Percentiles rank a stretch among this genome's conserved stretches.
phyloP scores from a whole-genome alignment of 2,329 filamentous ascomycete species.

The Tolypocladium guangdongense region DNA sequence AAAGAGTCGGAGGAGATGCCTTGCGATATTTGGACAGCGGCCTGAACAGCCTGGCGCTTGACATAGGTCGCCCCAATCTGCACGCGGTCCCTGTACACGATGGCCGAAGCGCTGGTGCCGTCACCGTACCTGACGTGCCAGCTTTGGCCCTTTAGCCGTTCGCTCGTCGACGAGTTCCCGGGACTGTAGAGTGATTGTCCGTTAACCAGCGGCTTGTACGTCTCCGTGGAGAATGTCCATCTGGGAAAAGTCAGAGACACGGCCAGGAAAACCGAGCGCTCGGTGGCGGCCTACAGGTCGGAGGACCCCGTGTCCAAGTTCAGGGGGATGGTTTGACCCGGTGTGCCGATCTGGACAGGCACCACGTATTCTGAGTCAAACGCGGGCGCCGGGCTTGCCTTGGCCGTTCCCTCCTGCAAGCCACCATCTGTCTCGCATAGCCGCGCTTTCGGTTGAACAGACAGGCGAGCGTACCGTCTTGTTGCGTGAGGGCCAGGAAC shows the following conservation, averaged over 20 bases:
- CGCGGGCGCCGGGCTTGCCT: constrained; percentile 17
- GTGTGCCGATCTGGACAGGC: constrained; percentile 51
- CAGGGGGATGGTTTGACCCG: constrained; percentile 45
- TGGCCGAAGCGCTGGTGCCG: constrained; percentile 49
- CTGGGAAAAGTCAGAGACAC: constrained; percentile 26
- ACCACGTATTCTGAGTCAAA: constrained; percentile 48
- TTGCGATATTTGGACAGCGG: constrained; percentile 46
- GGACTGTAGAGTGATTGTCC: constrained; percentile 50
- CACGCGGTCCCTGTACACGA: constrained; percentile 56
- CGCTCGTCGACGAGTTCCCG: constrained; percentile 27
- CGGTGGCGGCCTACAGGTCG: constrained; percentile 28
- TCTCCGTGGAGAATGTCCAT: constrained; percentile 57
- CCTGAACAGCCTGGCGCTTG: constrained; percentile 52
- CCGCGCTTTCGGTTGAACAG: background rate
- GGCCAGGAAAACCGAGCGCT: background rate
- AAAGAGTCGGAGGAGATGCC: constrained; percentile 23
- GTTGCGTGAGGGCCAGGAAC: constrained; percentile 5
- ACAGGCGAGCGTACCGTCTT: constrained; percentile 1
- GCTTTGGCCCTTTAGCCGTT: constrained; percentile 25
- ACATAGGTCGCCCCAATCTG: constrained; percentile 48
- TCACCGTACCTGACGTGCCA: constrained; percentile 59
- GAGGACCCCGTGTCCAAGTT: constrained; percentile 57
- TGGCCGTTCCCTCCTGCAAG: constrained; percentile 11
- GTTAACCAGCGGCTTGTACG: constrained; percentile 30
- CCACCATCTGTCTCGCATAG: constrained; percentile 2